phyloP scores from a whole-genome alignment of 768 basidiomycete genomes.

The Coprinellus micaceus region DNA sequence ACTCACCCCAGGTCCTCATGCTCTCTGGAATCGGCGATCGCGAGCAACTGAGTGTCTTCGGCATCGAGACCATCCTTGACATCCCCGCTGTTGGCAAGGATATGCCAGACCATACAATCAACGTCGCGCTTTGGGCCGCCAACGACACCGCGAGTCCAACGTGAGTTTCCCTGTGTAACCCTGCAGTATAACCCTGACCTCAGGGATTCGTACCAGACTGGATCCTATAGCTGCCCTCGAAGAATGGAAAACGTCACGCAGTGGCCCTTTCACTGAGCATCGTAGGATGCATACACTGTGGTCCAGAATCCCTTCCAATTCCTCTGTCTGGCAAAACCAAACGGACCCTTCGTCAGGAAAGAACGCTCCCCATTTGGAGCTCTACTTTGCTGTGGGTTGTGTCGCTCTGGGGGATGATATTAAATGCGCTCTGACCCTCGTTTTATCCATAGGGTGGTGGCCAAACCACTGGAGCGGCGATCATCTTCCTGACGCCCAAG shows the following conservation, averaged over 20 bases:
- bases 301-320: slow-evolving; percentile 7
- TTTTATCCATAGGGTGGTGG: slow-evolving; percentile 13
- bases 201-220: not conserved
- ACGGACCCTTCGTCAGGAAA: slow-evolving; percentile 11
- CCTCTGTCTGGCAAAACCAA: not conserved
- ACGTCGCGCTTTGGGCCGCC: not conserved
- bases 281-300: slow-evolving; percentile 6
- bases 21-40: slow-evolving; percentile 20
- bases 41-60: slow-evolving; percentile 8
- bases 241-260: slow-evolving; percentile 3
- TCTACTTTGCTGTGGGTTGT: slow-evolving; percentile 1
- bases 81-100: slow-evolving; percentile 19
- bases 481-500: slow-evolving; percentile 25
- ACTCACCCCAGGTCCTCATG: slow-evolving; percentile 18
- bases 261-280: slow-evolving; percentile 9
- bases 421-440: not conserved
- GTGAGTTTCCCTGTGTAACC: not conserved
- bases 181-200: not conserved
- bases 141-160: not conserved
- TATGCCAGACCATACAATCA: slow-evolving; percentile 11
- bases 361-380: slow-evolving; percentile 12
- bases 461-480: slow-evolving; percentile 17
- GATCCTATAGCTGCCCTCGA: not conserved
- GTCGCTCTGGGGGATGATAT: not conserved
- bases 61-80: slow-evolving; percentile 11